Evolutionary conservation across 371 early-diverging fungal species (phyloP), one percentile per base, ranked within the genome.

Genomic region (Syncephalastrum sp.): DNA sequence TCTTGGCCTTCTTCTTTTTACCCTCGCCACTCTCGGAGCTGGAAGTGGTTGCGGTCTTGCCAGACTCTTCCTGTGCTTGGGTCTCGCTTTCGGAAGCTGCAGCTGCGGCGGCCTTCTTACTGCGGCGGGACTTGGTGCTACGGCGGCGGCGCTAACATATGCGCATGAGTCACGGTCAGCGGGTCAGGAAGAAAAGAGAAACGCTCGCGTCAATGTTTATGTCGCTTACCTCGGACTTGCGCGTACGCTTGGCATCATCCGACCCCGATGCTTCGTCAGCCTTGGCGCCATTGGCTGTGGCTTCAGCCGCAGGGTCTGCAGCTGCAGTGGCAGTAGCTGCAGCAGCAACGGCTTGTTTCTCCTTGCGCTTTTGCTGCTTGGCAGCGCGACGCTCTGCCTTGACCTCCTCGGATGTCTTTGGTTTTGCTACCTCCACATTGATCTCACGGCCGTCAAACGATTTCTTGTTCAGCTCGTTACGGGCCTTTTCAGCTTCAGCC

Each of bases 391-490:
- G 48, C 52, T 15, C 10, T 25, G 7, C 55, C 17, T 42, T 43
- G 29, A 33, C 24, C 17, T 29, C 44, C 25, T 53, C 41, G 53
- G 59, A 29, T 27, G 54, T 33, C 54, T 54, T 54, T 13, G 91
- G 89, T 57, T 85, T 85, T 46, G 96, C 96, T 33, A 84, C 63
- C 82, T 96, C 92, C 44, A 96, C 94, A 68, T 91, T 94, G 75
- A 97, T 82, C 57, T 79, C 70, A 42, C 94, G 91, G 23, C 87
- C 94, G 55, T 81, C 90, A 50, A 96, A 68, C 61, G 87, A 87
- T 59, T 74, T 70, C 67, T 87, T 83, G 82, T 93, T 74, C 52
- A 90, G 68, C 47, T 81, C 64, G 27, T 75, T 69, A 44, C 88
- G 85, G 42, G 94, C 97, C 68, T 82, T 81, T 58, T 86, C 69